Base-by-base conservation (phyloP, 1,139 yeast genomes). In the Candida pseudoviswanathii region DNA sequence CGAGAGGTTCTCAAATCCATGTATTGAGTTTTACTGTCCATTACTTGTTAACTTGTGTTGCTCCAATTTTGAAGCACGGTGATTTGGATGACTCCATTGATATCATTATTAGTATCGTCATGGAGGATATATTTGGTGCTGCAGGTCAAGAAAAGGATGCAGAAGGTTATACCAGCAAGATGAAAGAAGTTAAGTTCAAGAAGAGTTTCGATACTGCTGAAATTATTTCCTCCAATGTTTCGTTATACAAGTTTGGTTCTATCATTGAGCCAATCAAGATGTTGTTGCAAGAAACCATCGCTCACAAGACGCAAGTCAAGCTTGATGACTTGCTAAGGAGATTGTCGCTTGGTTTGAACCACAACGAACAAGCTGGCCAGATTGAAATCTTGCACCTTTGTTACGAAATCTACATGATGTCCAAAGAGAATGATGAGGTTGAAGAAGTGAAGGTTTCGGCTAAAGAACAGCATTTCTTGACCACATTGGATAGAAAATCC, bases 61-160 rank as follows among this genome's bases (percentile, higher is more conserved):
- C 65, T 8, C 75, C 71, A 3, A 58, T 56, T 2, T 66, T 91
- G 44, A 54, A 64, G 1, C 88, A 81, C 53, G 96, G 96, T 4
- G 96, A 89, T 54, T 71, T 94, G 44, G 94, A 91, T 64, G 87
- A 82, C 24, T 79, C 87, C 24, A 80, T 85, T 5, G 71, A 70
- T 2, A 59, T 87, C 46, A 70, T 92, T 16, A 84, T 86, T 54
- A 85, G 82, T 27, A 75, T 91, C 33, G 78, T 92, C 33, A 92
- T 94, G 96, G 96, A 91, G 62, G 97, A 94, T 61, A 81, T 84
- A 2, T 92, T 94, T 67, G 99, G 99, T 16, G 82, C 87, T 4
- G 90, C 96, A 6, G 96, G 97, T 36, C 86, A 86, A 61, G 99
- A 94, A 63, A 94, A 95, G 64, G 99, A 94, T 58, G 92, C 95